phyloP scores from a whole-genome alignment of 768 basidiomycete species.

The Mrakia blollopis region DNA sequence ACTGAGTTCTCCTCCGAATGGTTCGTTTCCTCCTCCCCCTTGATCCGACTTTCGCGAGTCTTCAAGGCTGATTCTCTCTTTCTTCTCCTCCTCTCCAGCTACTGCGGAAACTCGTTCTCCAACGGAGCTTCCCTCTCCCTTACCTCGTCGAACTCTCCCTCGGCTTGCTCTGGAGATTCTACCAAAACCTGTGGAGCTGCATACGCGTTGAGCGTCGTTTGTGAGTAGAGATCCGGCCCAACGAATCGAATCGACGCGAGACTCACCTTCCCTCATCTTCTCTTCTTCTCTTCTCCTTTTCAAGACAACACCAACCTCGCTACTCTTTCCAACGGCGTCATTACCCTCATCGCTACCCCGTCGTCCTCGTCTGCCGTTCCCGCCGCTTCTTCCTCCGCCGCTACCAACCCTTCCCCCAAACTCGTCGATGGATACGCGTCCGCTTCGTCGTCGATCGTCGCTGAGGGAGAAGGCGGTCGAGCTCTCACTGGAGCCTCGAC shows the following conservation, averaged over 20 bases:
- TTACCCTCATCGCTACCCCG: neutral
- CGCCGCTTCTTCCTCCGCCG: no score
- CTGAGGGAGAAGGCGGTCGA: no score
- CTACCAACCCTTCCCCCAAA: no score
- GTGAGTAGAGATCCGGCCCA: neutral
- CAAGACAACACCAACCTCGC: slow-evolving; percentile 4
- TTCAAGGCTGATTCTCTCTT: no score
- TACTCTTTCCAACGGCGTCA: neutral
- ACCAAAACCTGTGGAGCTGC: slow-evolving; percentile 24
- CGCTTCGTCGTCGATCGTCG: no score
- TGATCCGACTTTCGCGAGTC: no score
- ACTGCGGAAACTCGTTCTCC: slow-evolving; percentile 53
- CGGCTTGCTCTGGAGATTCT: slow-evolving; percentile 18
- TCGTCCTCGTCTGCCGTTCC: neutral
- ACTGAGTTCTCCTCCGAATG: slow-evolving; percentile 6
- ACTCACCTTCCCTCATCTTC: neutral
- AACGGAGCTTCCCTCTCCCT: slow-evolving; percentile 45
- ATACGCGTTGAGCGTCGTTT: slow-evolving; percentile 34
- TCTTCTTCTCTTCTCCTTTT: neutral
- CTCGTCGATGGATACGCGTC: no score
- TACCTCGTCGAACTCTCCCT: slow-evolving; percentile 17
- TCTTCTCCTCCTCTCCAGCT: slow-evolving; percentile 31
- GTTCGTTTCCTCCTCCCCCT: no score
- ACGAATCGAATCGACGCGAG: neutral
- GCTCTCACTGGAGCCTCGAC: no score